Conservation (phyloP, 2,329 filamentous ascomycete species). For the Pseudocercospora fijiensis region DNA sequence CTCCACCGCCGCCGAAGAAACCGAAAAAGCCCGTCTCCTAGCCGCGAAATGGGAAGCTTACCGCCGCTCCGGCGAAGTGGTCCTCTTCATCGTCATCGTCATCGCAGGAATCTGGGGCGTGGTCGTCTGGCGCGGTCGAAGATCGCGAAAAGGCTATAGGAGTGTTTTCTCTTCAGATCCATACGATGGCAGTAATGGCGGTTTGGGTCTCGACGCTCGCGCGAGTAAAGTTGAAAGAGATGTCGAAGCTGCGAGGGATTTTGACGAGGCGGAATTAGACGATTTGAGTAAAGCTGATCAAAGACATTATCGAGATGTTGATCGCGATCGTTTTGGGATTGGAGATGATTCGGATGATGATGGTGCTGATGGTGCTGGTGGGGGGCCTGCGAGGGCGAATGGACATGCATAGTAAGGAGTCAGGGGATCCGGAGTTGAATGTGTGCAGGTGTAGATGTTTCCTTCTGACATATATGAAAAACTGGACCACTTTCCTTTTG, state of each 20-base stretch:
- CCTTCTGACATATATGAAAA: not conserved
- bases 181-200: constrained; percentile 47
- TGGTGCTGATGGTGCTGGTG: too few relatives aligned
- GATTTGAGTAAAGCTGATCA: constrained; percentile 40
- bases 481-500: too few relatives aligned
- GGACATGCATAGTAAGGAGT: constrained; percentile 11
- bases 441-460: not conserved
- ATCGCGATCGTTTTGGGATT: constrained; percentile 25
- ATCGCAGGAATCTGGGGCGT: constrained; percentile 74
- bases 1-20: constrained; percentile 64
- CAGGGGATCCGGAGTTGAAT: too few relatives aligned
- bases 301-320: constrained; percentile 10
- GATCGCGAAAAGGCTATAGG: constrained; percentile 48
- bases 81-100: constrained; percentile 76
- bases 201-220: constrained; percentile 41
- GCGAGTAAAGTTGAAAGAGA: constrained; percentile 46
- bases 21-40: constrained; percentile 70
- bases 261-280: constrained; percentile 62
- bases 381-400: constrained; percentile 2
- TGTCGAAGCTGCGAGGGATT: constrained; percentile 59
- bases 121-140: constrained; percentile 60
- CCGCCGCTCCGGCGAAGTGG: constrained; percentile 80
- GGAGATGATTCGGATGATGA: constrained; percentile 26
- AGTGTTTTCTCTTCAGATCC: constrained; percentile 41
- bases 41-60: constrained; percentile 88